These are phyloP conservation scores for Fusarium lyarnte DNA, from an alignment of 2,329 filamentous ascomycete genomes.

Conservation along the genomic window DNA sequence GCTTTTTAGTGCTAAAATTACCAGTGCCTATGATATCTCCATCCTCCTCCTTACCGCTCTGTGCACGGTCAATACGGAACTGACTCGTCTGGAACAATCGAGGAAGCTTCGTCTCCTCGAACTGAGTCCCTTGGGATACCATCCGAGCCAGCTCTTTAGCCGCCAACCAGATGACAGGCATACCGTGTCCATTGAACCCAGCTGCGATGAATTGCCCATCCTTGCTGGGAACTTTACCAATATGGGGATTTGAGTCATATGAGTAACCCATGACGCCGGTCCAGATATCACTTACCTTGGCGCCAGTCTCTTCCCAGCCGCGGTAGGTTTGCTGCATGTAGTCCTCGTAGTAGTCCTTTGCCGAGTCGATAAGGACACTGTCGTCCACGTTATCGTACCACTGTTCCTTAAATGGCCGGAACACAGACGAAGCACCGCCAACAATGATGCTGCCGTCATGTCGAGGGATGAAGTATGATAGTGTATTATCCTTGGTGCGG, in stretches of 20 bases:
- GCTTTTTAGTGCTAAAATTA: neutral
- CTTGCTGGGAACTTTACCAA: neutral
- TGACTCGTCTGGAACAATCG: slow-evolving; percentile 1
- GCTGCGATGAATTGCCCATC: neutral
- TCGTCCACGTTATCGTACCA: slow-evolving; percentile 4
- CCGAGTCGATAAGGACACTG: neutral
- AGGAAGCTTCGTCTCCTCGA: neutral
- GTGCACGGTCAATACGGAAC: slow-evolving; percentile 1
- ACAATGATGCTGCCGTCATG: neutral
- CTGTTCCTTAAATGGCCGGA: neutral
- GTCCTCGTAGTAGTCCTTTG: neutral
- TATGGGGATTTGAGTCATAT: slow-evolving; percentile 1
- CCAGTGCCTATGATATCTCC: slow-evolving; percentile 5
- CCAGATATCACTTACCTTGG: slow-evolving; percentile 1
- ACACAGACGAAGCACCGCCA: neutral
- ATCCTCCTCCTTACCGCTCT: neutral
- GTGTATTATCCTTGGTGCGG: neutral
- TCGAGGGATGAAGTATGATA: neutral
- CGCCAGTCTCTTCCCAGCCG: neutral
- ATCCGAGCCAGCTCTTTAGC: neutral
- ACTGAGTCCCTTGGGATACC: neutral
- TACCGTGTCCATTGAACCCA: neutral
- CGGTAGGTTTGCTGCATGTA: neutral
- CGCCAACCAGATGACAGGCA: slow-evolving; percentile 2
- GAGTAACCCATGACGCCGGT: slow-evolving; percentile 1